Percentiles rank a stretch among this genome's conserved stretches.
Evolutionary conservation across 148 eudicot species (phyloP).

Genomic region (Suaeda aralocaspica): DNA sequence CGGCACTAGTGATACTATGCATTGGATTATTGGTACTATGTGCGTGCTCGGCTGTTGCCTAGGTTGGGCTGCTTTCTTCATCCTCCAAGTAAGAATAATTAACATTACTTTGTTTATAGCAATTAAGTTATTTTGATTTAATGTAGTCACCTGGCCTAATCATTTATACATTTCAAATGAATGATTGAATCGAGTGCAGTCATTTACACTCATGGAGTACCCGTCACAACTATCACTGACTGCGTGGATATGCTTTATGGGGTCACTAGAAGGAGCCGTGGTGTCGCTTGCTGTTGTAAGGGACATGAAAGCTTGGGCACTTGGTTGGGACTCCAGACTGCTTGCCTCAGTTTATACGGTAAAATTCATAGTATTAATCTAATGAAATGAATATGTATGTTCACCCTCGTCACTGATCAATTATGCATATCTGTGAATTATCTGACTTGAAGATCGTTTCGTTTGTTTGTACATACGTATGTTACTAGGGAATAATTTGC

Average conservation of each 20-base stretch:
- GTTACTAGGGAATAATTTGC: slow-evolving; percentile 46
- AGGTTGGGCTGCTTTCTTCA: slow-evolving; percentile 60
- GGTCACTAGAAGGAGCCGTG: slow-evolving; percentile 41
- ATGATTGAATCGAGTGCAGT: slow-evolving; percentile 39
- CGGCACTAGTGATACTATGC: slow-evolving; percentile 26
- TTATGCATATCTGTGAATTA: too few relatives aligned
- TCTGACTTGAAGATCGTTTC: too few relatives aligned
- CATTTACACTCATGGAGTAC: slow-evolving; percentile 46
- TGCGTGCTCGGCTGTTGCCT: slow-evolving; percentile 46
- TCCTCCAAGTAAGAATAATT: slow-evolving; percentile 53
- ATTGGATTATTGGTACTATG: slow-evolving; percentile 54
- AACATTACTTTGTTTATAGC: too few relatives aligned
- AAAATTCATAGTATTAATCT: background rate
- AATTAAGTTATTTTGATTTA: too few relatives aligned
- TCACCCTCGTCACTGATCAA: too few relatives aligned
- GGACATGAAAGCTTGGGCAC: slow-evolving; percentile 45
- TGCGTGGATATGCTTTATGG: slow-evolving; percentile 51
- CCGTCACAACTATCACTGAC: slow-evolving; percentile 55
- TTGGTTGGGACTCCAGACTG: slow-evolving; percentile 60
- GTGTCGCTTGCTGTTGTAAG: slow-evolving; percentile 41
- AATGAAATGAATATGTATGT: too few relatives aligned
- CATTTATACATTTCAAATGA: too few relatives aligned
- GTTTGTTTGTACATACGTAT: too few relatives aligned
- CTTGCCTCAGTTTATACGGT: slow-evolving; percentile 56
- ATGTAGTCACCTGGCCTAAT: too few relatives aligned